These are phyloP conservation scores for Lachnellula occidentalis DNA, from an alignment of 2,329 filamentous ascomycete species.

Conservation along the genomic window DNA sequence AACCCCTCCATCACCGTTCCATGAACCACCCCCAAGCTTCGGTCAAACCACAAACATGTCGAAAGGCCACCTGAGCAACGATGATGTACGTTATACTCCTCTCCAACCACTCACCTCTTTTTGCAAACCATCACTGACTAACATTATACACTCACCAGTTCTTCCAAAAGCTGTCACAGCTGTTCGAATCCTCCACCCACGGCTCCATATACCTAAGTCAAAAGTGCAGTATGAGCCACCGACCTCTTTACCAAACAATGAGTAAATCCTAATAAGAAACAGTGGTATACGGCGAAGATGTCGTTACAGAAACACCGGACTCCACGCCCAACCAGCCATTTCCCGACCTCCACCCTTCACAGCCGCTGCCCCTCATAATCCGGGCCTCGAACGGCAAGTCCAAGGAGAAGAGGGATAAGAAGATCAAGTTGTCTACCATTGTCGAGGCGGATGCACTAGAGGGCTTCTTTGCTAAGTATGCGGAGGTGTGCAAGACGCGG, in stretches of 20 bases:
- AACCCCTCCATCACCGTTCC: not conserved
- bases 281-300: slow-evolving; percentile 26
- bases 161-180: slow-evolving; percentile 56
- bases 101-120: not conserved
- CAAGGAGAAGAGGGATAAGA: slow-evolving; percentile 40
- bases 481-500: slow-evolving; percentile 82
- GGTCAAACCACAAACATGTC: slow-evolving; percentile 33
- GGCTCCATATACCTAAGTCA: slow-evolving; percentile 71
- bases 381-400: slow-evolving; percentile 78
- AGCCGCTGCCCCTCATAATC: slow-evolving; percentile 68
- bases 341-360: slow-evolving; percentile 53
- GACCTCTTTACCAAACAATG: not conserved
- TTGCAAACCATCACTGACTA: slow-evolving; percentile 14
- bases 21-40: not conserved
- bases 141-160: slow-evolving; percentile 48
- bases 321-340: slow-evolving; percentile 46
- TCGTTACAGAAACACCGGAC: slow-evolving; percentile 29
- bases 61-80: slow-evolving; percentile 51
- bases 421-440: slow-evolving; percentile 75
- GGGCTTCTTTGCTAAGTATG: slow-evolving; percentile 76
- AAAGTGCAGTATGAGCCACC: slow-evolving; percentile 56
- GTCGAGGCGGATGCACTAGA: slow-evolving; percentile 74
- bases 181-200: slow-evolving; percentile 66
- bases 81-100: slow-evolving; percentile 44
- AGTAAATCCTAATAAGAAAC: slow-evolving; percentile 7